Conservation (phyloP, 1,284 basidiomycete species). For the Coriolopsis trogii region DNA sequence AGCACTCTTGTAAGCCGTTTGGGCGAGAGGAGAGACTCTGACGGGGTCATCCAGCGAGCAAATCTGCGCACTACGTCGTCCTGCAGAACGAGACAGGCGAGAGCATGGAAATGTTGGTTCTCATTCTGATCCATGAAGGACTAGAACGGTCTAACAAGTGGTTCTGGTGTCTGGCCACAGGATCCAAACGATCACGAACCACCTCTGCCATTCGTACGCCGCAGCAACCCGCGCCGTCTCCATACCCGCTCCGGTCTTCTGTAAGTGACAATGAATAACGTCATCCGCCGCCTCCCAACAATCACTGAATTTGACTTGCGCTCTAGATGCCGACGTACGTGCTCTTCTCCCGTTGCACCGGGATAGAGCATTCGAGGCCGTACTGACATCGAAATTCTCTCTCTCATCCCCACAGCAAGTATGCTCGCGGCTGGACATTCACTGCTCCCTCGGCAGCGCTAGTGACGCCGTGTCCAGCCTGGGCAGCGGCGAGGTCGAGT, state of each 20-base stretch:
- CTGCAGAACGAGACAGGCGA: slow-evolving; percentile 51
- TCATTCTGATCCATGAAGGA: slow-evolving; percentile 1
- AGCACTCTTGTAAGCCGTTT: not conserved
- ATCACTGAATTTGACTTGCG: slow-evolving; percentile 3
- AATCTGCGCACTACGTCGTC: slow-evolving; percentile 62
- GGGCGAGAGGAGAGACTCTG: not conserved
- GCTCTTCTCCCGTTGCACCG: not conserved
- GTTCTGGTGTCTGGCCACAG: too few relatives aligned
- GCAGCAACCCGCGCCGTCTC: slow-evolving; percentile 66
- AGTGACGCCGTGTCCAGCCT: slow-evolving; percentile 30
- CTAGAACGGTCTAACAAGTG: not conserved
- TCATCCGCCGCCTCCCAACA: not conserved
- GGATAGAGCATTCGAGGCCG: not conserved
- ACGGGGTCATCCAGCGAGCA: slow-evolving; percentile 39
- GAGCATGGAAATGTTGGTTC: slow-evolving; percentile 37
- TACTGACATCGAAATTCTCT: not conserved
- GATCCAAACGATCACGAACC: slow-evolving; percentile 55
- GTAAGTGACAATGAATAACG: slow-evolving; percentile 40
- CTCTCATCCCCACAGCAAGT: slow-evolving; percentile 42
- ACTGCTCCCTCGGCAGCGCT: slow-evolving; percentile 4
- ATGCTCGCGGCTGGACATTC: slow-evolving; percentile 35
- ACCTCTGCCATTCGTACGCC: slow-evolving; percentile 57
- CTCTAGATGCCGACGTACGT: slow-evolving; percentile 55
- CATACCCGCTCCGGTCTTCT: slow-evolving; percentile 66
- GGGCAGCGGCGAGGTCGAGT: slow-evolving; percentile 24